phyloP scores from a whole-genome alignment of 2,329 filamentous ascomycete species.

The Nothophaeocryptopus gaeumannii region DNA sequence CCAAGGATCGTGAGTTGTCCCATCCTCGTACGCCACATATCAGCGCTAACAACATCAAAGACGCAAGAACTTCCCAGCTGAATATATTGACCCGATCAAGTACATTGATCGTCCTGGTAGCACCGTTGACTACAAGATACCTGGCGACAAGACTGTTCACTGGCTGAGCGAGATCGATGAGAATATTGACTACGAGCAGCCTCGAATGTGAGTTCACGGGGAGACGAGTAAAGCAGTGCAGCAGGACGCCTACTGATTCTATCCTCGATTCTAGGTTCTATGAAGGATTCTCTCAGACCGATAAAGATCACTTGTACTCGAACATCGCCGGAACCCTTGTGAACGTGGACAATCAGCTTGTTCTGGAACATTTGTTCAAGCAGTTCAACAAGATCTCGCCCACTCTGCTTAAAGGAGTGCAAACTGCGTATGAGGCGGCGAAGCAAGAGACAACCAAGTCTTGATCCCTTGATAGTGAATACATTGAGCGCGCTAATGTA shows the following conservation, averaged over 20 bases:
- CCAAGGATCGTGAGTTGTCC: conserved; percentile 17
- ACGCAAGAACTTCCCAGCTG: conserved; percentile 27
- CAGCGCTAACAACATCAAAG: not conserved
- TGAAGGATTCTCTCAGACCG: conserved; percentile 25
- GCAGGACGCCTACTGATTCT: no score
- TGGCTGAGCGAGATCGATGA: conserved; percentile 27
- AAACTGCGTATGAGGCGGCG: conserved; percentile 15
- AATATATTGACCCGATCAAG: conserved; percentile 29
- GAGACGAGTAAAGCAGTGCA: no score
- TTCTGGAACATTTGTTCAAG: conserved; percentile 24
- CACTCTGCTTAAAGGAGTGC: conserved; percentile 16
- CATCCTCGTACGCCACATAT: no score
- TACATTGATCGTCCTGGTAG: conserved; percentile 25
- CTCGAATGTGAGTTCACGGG: conserved; percentile 10
- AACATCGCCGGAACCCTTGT: conserved; percentile 32
- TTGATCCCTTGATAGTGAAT: no score
- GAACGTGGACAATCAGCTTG: conserved; percentile 27
- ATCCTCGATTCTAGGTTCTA: conserved; percentile 18
- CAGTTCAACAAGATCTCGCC: conserved; percentile 25
- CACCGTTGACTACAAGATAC: conserved; percentile 23
- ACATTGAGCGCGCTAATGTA: no score
- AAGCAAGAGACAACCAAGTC: not conserved
- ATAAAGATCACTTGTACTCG: conserved; percentile 28
- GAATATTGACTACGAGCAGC: conserved; percentile 31
- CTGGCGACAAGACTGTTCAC: conserved; percentile 21